Evolutionary conservation across 306 rosid genomes (phyloP), one percentile per base, ranked within the genome.

Genomic region (Trifolium dubium): DNA sequence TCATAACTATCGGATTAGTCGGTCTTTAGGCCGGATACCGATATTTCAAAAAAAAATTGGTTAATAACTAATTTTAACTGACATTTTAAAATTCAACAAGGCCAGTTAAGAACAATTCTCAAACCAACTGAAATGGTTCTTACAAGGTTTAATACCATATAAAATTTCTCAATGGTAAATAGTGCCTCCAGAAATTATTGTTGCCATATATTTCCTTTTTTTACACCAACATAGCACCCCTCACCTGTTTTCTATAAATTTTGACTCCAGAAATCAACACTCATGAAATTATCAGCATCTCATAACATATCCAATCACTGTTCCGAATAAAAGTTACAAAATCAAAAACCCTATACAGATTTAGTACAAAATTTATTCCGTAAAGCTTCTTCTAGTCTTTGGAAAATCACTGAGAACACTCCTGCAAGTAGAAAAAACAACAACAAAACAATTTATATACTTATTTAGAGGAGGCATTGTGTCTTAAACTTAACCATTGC

Each of bases 361-460:
- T 81, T 83, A 39, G 77, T 61, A 83, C 88, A 80, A 55, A 84
- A 88, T 82, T 86, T 81, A 30, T 44, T 72, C 54, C 85, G 80
- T 67, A 92, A 76, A 50, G 72, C 83, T 79, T 86, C 93, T 80
- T 90, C 93, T 70, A 92, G 58, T 49, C 79, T 80, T 49, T 66
- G 88, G n/a, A n/a, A n/a, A n/a, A n/a, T n/a, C n/a, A n/a, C n/a
- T n/a, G n/a, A n/a, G n/a, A n/a, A n/a, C n/a, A n/a, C n/a, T n/a
- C n/a, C n/a, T n/a, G n/a, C n/a, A n/a, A n/a, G n/a, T n/a, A n/a
- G n/a, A n/a, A n/a, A n/a, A n/a, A n/a, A n/a, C n/a, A n/a, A n/a
- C n/a, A n/a, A n/a, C n/a, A n/a, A n/a, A n/a, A n/a, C n/a, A n/a
- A n/a, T n/a, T n/a, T n/a, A n/a, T n/a, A n/a, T n/a, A n/a, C n/a